Base-by-base conservation (phyloP, 148 eudicot genomes). In the Tetragonia tetragonoides region DNA sequence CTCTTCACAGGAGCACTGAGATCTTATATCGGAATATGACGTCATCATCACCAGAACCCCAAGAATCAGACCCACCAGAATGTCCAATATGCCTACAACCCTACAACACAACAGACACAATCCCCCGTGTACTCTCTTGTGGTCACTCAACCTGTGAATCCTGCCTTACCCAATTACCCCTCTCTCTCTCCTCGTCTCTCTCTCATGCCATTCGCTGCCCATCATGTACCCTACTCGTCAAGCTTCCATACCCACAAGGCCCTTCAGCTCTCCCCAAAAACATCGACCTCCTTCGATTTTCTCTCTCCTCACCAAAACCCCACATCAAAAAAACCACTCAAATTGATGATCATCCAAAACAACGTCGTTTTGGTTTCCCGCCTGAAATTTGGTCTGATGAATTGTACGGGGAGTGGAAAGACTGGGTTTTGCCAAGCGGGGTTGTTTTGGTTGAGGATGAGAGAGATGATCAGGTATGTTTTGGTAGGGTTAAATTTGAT, bases 81-180 rank as follows among this genome's bases (percentile, higher is more conserved):
- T 94, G 98, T 54, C 95, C 95, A 39, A 90, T 94, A 2, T 94
- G 98, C 66, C 89, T 94, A 2, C 83, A 88, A 74, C 47, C 84
- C 46, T 94, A 87, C 90, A 85, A 86, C 77, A 72, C 77, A 79
- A 79, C 66, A 14, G 68, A 78, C 70, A 81, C 83, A 24, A 71
- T 79, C 61, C 98, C 98, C 14, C 95, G 97, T 28, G 97, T 94
- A 21, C 90, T 94, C 68, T 68, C 87, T 42, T 94, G 98, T 69
- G 98, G 98, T 53, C 98, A 94, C 86, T 85, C 95, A 20, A 80
- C 86, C 42, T 94, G 97, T 81, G 81, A 88, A 53, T 38, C 44
- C 79, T 94, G 97, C 80, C 89, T 94, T 59, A 9, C 80, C 3
- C 87, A 72, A 21, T 88, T 90, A 75, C 90, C 83, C 21, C 75